Evolutionary conservation across 495 filamentous ascomycete species (phyloP), one percentile per base, ranked within the genome.

Genomic region (Terfezia claveryi): DNA sequence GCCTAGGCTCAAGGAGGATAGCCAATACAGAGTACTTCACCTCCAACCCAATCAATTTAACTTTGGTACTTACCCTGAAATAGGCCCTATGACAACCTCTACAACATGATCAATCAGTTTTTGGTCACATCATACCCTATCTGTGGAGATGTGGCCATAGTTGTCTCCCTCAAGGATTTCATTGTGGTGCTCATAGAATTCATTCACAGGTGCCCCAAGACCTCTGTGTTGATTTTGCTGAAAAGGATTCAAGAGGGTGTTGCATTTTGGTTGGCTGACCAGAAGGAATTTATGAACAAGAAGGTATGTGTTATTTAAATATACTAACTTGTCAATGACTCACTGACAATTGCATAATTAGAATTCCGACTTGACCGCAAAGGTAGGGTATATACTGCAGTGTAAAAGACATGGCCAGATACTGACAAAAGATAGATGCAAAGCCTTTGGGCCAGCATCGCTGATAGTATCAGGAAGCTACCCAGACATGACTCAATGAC

Each of bases 261-360:
- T 37, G 60, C 70, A 4, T 57, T 69, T 7, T 87, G 81, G 80
- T 65, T 86, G 37, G 68, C 70, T 53, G 83, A 87, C 58, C 49
- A 59, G 1, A 68, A 68, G 12, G 61, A 55, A 14, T 38, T 66
- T 0, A 20, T 65, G 14, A 32, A 36, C 37, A 41, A 37, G 49
- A 64, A 64, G 53, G 56, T 32, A 23, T 55, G 41, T 20, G 41
- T 20, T 46, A 20, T 20, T 8, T 14, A 5, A 46, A 46, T 9
- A 14, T 46, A 14, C 17, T 46, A 20, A 46, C 17, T 46, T 7
- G 27, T 32, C 27, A 4, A 32, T 7, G 27, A 7, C 11, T 51
- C 23, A 12, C 50, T 51, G 16, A 20, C 50, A 12, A 20, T 51
- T 51, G 27, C 27, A 32, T 51, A 23, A 7, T 4, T 12, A 51